Evolutionary conservation across 1,284 basidiomycete species (phyloP).

Genomic region (Rhodotorula sp.): DNA sequence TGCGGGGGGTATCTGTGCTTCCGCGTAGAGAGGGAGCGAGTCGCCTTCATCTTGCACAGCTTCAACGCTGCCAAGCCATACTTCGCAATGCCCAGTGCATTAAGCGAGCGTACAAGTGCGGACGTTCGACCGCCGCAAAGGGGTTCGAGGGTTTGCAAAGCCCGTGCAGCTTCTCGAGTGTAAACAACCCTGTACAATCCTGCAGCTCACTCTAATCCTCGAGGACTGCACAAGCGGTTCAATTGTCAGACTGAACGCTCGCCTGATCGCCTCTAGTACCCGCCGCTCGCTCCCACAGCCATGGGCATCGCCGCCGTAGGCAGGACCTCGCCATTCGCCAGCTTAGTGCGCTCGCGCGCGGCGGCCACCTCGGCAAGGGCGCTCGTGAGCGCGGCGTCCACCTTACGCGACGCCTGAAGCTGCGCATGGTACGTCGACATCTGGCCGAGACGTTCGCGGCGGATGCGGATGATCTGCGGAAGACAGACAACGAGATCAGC

Average conservation of each 20-base stretch:
- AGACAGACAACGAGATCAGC: neutral
- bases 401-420: neutral
- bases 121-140: too few relatives aligned
- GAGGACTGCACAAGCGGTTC: too few relatives aligned
- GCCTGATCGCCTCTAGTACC: neutral
- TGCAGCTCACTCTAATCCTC: too few relatives aligned
- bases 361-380: neutral
- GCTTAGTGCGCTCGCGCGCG: neutral
- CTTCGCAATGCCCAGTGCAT: too few relatives aligned
- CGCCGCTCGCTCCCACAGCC: neutral
- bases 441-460: conserved; percentile 4
- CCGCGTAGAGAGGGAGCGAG: too few relatives aligned
- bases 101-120: too few relatives aligned
- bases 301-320: neutral
- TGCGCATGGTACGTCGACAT: neutral
- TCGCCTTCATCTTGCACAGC: too few relatives aligned
- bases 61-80: too few relatives aligned
- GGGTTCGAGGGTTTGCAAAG: too few relatives aligned
- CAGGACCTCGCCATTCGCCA: conserved; percentile 6
- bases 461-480: conserved; percentile 16
- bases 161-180: too few relatives aligned
- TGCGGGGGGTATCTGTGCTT: too few relatives aligned
- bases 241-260: neutral
- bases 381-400: neutral
- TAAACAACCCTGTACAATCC: too few relatives aligned